phyloP scores from a whole-genome alignment of 2,329 filamentous ascomycete genomes.

The Ceratocystiopsis sp. region DNA sequence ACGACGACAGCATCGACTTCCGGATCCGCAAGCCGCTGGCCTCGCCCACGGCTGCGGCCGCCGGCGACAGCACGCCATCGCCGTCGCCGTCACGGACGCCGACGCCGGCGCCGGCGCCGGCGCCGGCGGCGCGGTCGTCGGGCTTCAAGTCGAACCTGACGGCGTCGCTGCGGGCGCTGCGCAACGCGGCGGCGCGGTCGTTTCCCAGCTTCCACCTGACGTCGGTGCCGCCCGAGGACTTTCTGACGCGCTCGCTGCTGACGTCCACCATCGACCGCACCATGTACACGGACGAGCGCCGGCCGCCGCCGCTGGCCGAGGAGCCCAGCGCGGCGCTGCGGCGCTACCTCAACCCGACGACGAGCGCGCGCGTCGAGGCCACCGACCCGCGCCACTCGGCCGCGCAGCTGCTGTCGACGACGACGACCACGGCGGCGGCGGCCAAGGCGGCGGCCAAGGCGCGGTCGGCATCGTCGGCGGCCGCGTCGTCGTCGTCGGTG shows the following conservation, averaged over 20 bases:
- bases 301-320: slow-evolving; percentile 44
- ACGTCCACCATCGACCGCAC: slow-evolving; percentile 40
- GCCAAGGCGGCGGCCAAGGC: background rate
- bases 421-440: background rate
- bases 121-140: slow-evolving; percentile 15
- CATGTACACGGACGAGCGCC: slow-evolving; percentile 50
- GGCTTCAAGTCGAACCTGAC: slow-evolving; percentile 55
- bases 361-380: slow-evolving; percentile 22
- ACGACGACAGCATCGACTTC: slow-evolving; percentile 30
- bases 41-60: background rate
- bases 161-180: slow-evolving; percentile 45
- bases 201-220: slow-evolving; percentile 46
- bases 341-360: slow-evolving; percentile 50
- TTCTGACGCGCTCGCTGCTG: slow-evolving; percentile 49
- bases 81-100: slow-evolving; percentile 2
- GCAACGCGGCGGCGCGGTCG: slow-evolving; percentile 41
- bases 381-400: slow-evolving; percentile 18
- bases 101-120: too few species aligned
- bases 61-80: slow-evolving; percentile 2
- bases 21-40: slow-evolving; percentile 23
- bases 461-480: slow-evolving; percentile 10
- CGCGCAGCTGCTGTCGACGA: slow-evolving; percentile 2
- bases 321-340: slow-evolving; percentile 49
- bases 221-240: slow-evolving; percentile 48
- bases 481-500: background rate